A percentile compares a stretch with the other conserved stretches of the same genome.
Conservation (phyloP, 2,329 filamentous ascomycete genomes). For the Talaromyces islandicus region DNA sequence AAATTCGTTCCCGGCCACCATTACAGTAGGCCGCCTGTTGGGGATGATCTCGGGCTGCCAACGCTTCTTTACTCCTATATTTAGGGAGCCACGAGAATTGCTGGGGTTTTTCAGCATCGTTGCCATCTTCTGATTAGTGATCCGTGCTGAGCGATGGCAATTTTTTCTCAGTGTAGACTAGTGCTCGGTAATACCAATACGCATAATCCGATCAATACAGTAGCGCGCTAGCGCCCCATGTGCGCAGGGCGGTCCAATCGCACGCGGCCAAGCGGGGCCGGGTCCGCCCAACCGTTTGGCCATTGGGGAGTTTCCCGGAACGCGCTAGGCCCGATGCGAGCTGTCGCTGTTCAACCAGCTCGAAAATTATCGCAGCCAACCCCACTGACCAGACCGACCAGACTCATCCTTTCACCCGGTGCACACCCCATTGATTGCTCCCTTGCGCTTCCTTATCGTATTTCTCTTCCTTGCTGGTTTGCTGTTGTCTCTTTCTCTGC, state of each 20-base stretch:
- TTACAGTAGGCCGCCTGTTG: neutral
- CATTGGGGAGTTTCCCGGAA: slow-evolving; percentile 24
- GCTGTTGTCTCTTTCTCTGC: neutral
- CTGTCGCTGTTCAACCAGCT: slow-evolving; percentile 26
- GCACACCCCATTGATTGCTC: neutral
- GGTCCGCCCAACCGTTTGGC: slow-evolving; percentile 31
- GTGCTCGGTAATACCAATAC: neutral
- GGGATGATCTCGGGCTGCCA: neutral
- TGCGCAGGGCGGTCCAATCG: slow-evolving; percentile 10
- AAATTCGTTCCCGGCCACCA: neutral
- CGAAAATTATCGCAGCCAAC: slow-evolving; percentile 6
- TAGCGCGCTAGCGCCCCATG: slow-evolving; percentile 2
- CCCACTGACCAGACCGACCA: slow-evolving; percentile 5
- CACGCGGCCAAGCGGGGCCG: neutral
- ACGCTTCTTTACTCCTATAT: neutral
- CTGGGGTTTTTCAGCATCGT: neutral
- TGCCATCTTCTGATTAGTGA: too few species aligned
- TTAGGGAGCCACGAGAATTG: neutral
- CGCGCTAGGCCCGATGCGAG: slow-evolving; percentile 29
- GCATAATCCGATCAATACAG: neutral
- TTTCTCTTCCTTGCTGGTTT: neutral
- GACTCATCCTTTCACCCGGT: neutral
- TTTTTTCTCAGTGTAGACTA: neutral
- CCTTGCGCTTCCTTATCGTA: neutral
- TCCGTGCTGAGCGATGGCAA: neutral